These are phyloP conservation scores for Leccinum huronense DNA, from an alignment of 1,284 basidiomycete genomes.

Conservation along the genomic window DNA sequence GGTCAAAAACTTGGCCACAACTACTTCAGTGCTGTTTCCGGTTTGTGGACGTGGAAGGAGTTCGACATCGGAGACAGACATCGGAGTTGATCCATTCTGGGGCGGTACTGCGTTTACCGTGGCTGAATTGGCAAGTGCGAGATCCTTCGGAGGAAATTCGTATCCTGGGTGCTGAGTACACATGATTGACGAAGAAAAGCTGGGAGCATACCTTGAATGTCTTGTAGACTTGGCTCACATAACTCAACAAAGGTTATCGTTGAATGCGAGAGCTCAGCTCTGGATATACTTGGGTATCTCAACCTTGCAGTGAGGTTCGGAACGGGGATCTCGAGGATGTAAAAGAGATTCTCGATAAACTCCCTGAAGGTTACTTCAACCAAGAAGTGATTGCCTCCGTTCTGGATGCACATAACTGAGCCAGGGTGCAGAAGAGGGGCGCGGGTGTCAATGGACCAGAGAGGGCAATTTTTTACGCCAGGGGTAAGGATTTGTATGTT, in stretches of 20 bases:
- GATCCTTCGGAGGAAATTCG: conserved; percentile 80
- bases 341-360: conserved; percentile 90
- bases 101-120: conserved; percentile 85
- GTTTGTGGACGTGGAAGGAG: conserved; percentile 92
- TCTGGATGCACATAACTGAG: conserved; percentile 95
- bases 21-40: conserved; percentile 99
- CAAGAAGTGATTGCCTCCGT: conserved; percentile 89
- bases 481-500: conserved; percentile 93
- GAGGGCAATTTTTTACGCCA: conserved; percentile 52
- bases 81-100: conserved; percentile 98
- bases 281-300: conserved; percentile 82
- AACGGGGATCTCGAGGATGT: conserved; percentile 70
- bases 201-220: conserved; percentile 50
- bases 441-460: conserved; percentile 6
- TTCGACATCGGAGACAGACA: conserved; percentile 93
- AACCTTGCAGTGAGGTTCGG: conserved; percentile 84
- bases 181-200: conserved; percentile 3
- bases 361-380: conserved; percentile 81
- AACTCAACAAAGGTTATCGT: conserved; percentile 76
- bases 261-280: conserved; percentile 91
- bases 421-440: conserved; percentile 34
- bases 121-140: conserved; percentile 66
- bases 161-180: conserved; percentile 49
- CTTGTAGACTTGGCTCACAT: conserved; percentile 79
- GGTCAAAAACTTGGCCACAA: conserved; percentile 70